phyloP scores from a whole-genome alignment of 345 rosid species.

The Citrus sp. region DNA sequence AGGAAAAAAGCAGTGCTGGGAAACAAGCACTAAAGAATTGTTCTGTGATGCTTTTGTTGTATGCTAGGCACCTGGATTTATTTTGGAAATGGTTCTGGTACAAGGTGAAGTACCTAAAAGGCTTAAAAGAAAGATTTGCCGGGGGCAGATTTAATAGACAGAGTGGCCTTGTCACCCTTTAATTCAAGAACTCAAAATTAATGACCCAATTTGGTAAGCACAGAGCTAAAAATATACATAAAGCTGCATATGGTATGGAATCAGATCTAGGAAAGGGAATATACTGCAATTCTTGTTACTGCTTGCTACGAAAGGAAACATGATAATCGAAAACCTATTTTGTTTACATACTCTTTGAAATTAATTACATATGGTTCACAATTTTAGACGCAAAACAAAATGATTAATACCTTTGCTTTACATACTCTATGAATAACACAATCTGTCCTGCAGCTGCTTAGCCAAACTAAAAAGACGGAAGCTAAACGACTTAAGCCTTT shows the following conservation, averaged over 20 bases:
- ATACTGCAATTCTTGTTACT: too few relatives aligned
- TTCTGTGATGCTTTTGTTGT: background rate
- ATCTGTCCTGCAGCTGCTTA: background rate
- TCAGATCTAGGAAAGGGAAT: background rate
- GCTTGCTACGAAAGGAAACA: background rate
- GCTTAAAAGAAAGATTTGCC: too few relatives aligned
- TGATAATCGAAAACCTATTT: background rate
- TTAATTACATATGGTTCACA: background rate
- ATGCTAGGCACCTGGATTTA: too few relatives aligned
- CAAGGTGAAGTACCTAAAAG: too few relatives aligned
- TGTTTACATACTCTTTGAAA: background rate
- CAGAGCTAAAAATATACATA: background rate
- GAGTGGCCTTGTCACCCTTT: too few relatives aligned
- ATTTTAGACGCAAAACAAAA: background rate
- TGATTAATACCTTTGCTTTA: background rate
- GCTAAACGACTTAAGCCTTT: constrained; percentile 16
- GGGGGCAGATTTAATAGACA: too few relatives aligned
- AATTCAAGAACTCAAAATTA: too few relatives aligned
- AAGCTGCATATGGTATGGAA: background rate
- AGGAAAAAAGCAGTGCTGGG: background rate
- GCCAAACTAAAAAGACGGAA: background rate
- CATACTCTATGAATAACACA: background rate
- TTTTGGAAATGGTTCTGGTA: too few relatives aligned
- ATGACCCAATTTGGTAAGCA: background rate
- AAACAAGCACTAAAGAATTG: background rate